Evolutionary conservation across 2,329 filamentous ascomycete species (phyloP).

Genomic region (Hypoxylon rubiginosum): DNA sequence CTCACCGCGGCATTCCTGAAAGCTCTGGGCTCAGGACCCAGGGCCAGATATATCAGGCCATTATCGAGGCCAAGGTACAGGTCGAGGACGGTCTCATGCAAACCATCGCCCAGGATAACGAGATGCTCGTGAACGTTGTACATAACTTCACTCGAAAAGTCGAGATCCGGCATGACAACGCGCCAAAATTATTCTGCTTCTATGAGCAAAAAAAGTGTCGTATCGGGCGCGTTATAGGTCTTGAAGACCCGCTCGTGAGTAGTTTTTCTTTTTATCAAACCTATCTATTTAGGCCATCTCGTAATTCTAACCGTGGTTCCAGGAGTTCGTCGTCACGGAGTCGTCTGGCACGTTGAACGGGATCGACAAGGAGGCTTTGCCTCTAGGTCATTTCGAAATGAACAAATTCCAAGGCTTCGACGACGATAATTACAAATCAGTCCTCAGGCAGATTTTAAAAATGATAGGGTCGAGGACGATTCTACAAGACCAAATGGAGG

Average conservation of each 20-base stretch:
- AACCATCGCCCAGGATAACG: slow-evolving; percentile 24
- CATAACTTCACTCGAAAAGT: not conserved
- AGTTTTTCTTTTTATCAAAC: not conserved
- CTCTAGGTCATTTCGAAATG: not conserved
- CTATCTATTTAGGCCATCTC: not conserved
- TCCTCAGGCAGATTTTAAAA: not conserved
- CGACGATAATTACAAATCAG: not conserved
- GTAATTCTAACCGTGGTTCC: not conserved
- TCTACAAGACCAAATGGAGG: not conserved
- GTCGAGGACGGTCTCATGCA: slow-evolving; percentile 2
- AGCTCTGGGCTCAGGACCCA: not conserved
- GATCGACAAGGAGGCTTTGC: not conserved
- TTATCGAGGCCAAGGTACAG: not conserved
- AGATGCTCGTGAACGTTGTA: not conserved
- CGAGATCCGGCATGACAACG: not conserved
- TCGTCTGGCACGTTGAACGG: not conserved
- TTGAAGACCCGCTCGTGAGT: not conserved
- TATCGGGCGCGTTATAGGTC: not conserved
- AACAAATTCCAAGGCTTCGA: not conserved
- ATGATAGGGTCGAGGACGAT: not conserved
- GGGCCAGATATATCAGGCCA: not conserved
- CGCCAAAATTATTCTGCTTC: not conserved
- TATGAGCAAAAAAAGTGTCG: not conserved
- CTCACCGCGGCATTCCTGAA: too few relatives aligned
- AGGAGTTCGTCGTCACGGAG: not conserved